Evolutionary conservation across 305 asterid genomes (phyloP).

Genomic region (Nicotiana rustica): DNA sequence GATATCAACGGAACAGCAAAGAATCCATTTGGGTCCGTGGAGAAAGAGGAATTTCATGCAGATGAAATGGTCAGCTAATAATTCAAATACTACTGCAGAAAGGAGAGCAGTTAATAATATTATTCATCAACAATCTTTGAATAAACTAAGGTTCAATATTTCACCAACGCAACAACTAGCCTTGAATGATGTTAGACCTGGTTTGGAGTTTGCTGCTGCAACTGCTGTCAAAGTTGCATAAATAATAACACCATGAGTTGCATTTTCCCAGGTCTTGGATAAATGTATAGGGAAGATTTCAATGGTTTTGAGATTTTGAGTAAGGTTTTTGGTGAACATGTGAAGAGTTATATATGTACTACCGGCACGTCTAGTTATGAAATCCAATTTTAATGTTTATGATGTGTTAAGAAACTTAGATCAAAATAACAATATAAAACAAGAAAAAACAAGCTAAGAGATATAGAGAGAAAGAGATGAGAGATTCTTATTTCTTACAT

Average conservation of each 20-base stretch:
- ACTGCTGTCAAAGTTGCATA: constrained; percentile 29
- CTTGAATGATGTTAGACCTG: neutral
- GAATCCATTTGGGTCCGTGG: constrained; percentile 66
- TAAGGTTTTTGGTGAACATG: neutral
- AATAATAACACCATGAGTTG: neutral
- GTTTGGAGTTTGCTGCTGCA: neutral
- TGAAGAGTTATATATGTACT: neutral
- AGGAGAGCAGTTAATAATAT: neutral
- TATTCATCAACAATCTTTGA: neutral
- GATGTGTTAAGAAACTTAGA: no score
- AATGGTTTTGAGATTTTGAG: neutral
- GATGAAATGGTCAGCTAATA: constrained; percentile 59
- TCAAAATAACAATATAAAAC: no score
- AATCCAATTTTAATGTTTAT: neutral
- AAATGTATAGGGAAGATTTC: neutral
- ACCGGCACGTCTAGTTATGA: neutral
- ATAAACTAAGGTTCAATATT: neutral
- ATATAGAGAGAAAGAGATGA: no score
- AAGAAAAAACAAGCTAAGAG: no score
- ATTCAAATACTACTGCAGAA: constrained; percentile 17
- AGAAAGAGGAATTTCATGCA: constrained; percentile 60
- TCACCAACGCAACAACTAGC: constrained; percentile 1
- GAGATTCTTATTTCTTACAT: no score
- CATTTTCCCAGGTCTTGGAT: neutral
- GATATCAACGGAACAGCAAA: constrained; percentile 53